A percentile compares a stretch with the other conserved stretches of the same genome.
Evolutionary conservation across 2,329 filamentous ascomycete species (phyloP).

Genomic region (Colletotrichum lini): DNA sequence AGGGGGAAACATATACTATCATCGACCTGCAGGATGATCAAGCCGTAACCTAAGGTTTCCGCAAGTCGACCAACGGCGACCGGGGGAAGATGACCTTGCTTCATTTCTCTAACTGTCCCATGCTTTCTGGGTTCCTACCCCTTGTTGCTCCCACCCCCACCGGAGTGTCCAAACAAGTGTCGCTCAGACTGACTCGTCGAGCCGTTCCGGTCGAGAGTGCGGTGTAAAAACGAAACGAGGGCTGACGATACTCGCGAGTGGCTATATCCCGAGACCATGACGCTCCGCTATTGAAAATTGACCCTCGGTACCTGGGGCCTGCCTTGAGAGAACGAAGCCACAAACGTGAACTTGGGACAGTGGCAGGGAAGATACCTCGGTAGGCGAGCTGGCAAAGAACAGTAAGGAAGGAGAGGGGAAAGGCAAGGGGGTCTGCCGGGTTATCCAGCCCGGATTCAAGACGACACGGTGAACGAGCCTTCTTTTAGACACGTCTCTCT

Average conservation of each 20-base stretch:
- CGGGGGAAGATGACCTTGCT: background rate
- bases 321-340: background rate
- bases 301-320: too few relatives aligned
- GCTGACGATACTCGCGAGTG: background rate
- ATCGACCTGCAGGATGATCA: background rate
- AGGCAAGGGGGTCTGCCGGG: background rate
- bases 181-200: background rate
- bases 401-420: too few relatives aligned
- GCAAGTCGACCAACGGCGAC: background rate
- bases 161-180: background rate
- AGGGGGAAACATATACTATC: background rate
- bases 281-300: conserved; percentile 1
- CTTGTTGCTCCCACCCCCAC: background rate
- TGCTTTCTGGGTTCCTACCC: too few relatives aligned
- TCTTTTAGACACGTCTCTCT: background rate
- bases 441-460: background rate
- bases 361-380: background rate
- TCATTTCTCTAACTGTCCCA: background rate
- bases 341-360: background rate
- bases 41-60: background rate
- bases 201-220: background rate
- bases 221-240: background rate
- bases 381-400: background rate
- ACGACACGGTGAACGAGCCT: too few relatives aligned
- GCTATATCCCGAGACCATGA: background rate